Percentiles rank a stretch among this genome's conserved stretches.
These are phyloP conservation scores for Hygrocybe coccinea DNA, from an alignment of 768 basidiomycete genomes.

Conservation along the genomic window DNA sequence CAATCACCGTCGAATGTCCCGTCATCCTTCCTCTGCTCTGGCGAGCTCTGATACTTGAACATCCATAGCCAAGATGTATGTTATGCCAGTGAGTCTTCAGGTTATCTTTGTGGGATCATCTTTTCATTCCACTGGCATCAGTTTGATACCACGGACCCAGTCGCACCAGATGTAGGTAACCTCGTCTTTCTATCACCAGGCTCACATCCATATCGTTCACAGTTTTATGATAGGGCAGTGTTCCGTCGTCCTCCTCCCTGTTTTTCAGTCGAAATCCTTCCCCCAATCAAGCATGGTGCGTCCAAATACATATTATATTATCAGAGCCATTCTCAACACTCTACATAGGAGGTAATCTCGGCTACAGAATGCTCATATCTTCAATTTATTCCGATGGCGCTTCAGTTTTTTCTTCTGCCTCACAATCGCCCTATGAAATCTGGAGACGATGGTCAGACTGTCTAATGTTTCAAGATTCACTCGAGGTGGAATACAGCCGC, in stretches of 20 bases:
- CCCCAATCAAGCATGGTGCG: constrained; percentile 53
- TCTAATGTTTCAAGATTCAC: constrained; percentile 63
- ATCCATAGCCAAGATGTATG: no score
- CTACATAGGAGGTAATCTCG: constrained; percentile 42
- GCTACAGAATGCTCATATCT: constrained; percentile 61
- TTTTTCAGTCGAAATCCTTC: constrained; percentile 57
- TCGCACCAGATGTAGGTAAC: no score
- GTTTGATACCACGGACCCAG: no score
- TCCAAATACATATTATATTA: no score
- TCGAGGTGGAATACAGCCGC: constrained; percentile 61
- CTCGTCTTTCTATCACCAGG: no score
- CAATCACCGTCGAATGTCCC: no score
- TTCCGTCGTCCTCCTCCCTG: constrained; percentile 52
- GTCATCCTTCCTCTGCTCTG: no score
- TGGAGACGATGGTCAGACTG: constrained; percentile 85
- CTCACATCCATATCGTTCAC: not conserved
- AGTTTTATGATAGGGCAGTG: constrained; percentile 63
- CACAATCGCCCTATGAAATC: constrained; percentile 57
- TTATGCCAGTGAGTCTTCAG: no score
- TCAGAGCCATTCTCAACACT: constrained; percentile 3
- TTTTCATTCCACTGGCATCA: no score
- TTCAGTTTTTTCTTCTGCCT: constrained; percentile 36
- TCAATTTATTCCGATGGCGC: constrained; percentile 34
- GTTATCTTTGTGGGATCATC: no score
- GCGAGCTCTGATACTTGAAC: no score